Evolutionary conservation across 768 basidiomycete species (phyloP), one percentile per base, ranked within the genome.

Genomic region (Suillus fuscotomentosus): DNA sequence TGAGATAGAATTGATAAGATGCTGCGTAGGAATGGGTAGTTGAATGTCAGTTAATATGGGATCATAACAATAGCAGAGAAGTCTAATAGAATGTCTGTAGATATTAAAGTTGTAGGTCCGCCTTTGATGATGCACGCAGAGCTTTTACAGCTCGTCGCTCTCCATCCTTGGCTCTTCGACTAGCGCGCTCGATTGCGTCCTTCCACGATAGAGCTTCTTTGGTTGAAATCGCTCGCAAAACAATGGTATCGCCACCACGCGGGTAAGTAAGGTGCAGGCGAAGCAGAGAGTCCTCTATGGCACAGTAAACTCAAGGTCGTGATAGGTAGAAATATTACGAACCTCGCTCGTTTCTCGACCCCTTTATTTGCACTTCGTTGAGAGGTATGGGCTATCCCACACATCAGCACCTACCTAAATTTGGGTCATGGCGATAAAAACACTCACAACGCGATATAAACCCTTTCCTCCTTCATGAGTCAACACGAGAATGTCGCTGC

Each of bases 401-500:
- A 36, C 5, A 42, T 53, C n/a, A 56, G 8, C 22, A 39, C 27
- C 51, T 20, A 36, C 27, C 47, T 20, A 39, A 15, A 41, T 41
- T 24, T 10, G 2, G 55, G 17, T 27, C 22, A 20, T 24, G n/a
- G 31, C 13, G 45, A 38, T 15, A 51, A 27, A 15, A 17, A 41
- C 41, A 78, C 88, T 69, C 61, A 95, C 95, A 86, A 95, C 91
- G 45, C 91, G 86, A 75, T 96, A 96, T 15, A 97, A 72, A 14
- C 86, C 87, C 66, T 83, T 86, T 34, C 84, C 84, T 0, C 76
- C 75, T 39, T 88, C 88, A 68, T 95, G 93, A 22, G 94, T 89
- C 63, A 99, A 80, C 3, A 98, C 87, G 55, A 98, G 74, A 48
- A 97, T 91, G 71, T 98, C 97, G 70, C 85, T 97, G 71, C 95